Evolutionary conservation across 305 asterid genomes (phyloP).

Genomic region (Withania somnifera): DNA sequence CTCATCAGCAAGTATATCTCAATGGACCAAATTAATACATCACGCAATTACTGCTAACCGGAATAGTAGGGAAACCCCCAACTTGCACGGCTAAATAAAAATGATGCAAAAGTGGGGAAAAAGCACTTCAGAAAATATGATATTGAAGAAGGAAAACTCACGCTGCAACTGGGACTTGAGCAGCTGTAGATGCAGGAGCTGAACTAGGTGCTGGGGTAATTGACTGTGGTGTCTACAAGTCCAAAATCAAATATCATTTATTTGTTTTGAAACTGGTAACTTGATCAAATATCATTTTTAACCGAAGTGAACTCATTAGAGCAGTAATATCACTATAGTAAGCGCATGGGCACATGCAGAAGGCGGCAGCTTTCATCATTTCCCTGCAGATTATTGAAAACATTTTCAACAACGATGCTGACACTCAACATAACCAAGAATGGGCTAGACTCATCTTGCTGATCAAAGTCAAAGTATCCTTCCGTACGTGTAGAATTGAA

Average conservation of each 20-base stretch:
- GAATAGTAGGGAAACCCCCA: not conserved
- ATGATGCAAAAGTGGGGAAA: not conserved
- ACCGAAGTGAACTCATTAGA: not conserved
- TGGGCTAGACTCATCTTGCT: not conserved
- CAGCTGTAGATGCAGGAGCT: slow-evolving; percentile 27
- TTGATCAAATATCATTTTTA: not conserved
- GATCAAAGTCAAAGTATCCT: not conserved
- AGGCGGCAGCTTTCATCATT: not conserved
- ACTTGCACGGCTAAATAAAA: not conserved
- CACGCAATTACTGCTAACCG: not conserved
- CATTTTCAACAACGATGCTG: not conserved
- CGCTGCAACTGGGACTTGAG: slow-evolving; percentile 17
- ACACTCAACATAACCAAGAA: not conserved
- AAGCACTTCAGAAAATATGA: not conserved
- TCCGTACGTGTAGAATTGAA: not conserved
- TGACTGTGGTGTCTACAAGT: slow-evolving; percentile 44
- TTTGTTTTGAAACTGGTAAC: no score
- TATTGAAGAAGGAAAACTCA: slow-evolving; percentile 17
- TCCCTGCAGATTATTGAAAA: not conserved
- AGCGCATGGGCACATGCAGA: not conserved
- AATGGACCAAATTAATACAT: not conserved
- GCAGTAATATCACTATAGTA: not conserved
- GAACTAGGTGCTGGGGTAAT: slow-evolving; percentile 30
- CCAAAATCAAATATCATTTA: not conserved
- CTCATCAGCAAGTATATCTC: not conserved